These are phyloP conservation scores for Golubevia sp. DNA, from an alignment of 1,284 basidiomycete species.

Conservation along the genomic window DNA sequence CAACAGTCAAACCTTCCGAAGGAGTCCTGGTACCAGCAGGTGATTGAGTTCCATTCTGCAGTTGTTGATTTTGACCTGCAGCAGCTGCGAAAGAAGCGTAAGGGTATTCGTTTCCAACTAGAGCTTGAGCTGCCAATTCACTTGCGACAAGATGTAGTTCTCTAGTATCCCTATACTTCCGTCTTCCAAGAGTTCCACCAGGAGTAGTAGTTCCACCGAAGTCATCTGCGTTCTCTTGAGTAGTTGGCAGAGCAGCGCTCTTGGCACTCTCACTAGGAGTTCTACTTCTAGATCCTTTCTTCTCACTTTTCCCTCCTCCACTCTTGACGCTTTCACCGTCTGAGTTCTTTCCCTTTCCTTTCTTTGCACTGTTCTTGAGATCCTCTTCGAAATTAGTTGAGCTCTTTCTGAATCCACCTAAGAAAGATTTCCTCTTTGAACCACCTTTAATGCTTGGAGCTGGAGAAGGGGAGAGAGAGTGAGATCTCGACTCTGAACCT, in stretches of 20 bases:
- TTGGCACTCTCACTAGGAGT: background rate
- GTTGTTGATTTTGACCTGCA: too few species aligned
- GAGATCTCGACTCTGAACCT: too few species aligned
- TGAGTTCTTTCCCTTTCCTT: constrained; percentile 3
- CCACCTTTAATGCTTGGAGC: background rate
- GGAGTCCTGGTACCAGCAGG: too few species aligned
- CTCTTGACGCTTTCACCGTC: too few species aligned
- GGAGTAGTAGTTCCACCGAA: too few species aligned
- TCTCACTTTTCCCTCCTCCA: constrained; percentile 14
- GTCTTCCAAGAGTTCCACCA: constrained; percentile 7
- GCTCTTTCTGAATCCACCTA: constrained; percentile 20
- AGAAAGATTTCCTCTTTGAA: constrained; percentile 8
- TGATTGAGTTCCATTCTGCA: too few species aligned
- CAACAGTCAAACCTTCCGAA: too few species aligned
- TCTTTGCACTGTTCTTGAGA: too few species aligned
- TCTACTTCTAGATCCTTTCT: constrained; percentile 21
- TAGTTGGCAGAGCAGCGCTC: too few species aligned
- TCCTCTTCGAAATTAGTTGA: constrained; percentile 15
- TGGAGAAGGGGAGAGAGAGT: background rate
- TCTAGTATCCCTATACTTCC: constrained; percentile 35
- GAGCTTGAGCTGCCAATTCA: constrained; percentile 42
- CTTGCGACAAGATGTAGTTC: constrained; percentile 37
- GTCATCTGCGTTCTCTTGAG: too few species aligned
- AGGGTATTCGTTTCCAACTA: constrained; percentile 11
- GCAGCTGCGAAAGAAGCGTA: too few species aligned